Evolutionary conservation across 2,329 filamentous ascomycete genomes (phyloP).

Genomic region (Grosmannia clavigera): DNA sequence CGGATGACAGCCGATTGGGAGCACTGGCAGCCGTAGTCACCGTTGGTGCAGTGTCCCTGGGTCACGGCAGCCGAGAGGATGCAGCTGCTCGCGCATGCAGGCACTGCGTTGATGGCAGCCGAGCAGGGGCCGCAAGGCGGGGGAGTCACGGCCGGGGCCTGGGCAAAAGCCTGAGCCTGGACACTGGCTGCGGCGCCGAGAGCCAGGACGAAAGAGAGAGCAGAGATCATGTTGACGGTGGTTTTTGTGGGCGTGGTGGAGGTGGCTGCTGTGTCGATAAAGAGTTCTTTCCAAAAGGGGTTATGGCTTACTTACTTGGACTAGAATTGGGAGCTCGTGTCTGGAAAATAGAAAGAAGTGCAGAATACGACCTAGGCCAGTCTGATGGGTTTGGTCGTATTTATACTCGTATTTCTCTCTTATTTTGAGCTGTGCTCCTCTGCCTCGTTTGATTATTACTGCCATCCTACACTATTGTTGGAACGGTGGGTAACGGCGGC

Average conservation of each 20-base stretch:
- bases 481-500: neutral
- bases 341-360: no score
- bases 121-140: neutral
- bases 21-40: slow-evolving; percentile 5
- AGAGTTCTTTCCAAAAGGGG: neutral
- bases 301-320: neutral
- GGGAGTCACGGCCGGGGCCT: neutral
- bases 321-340: no score
- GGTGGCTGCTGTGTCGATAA: neutral
- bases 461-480: no score
- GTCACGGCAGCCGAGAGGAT: slow-evolving; percentile 3
- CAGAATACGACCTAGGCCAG: no score
- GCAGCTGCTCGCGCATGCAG: slow-evolving; percentile 1
- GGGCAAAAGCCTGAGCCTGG: neutral
- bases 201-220: neutral
- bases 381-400: no score
- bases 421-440: no score
- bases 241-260: neutral
- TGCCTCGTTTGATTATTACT: no score
- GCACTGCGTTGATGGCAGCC: neutral
- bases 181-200: neutral
- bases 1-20: slow-evolving; percentile 1
- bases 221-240: neutral
- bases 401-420: no score
- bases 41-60: neutral